Evolutionary conservation across 1,139 yeast genomes (phyloP).

Genomic region (Yamadazyma membranifaciens): DNA sequence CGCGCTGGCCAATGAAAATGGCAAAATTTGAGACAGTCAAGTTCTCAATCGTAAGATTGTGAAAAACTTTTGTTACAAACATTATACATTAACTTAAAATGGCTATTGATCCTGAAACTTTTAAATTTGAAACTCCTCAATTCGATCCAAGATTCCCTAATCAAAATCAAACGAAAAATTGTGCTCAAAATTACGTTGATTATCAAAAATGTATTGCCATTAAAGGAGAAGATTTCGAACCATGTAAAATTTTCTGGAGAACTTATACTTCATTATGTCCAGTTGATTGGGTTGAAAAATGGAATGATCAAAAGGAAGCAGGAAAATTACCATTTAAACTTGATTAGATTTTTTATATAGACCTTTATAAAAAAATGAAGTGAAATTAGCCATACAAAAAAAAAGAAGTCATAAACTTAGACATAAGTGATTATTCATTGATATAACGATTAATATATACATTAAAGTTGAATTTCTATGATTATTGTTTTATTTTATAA

Average conservation of each 20-base stretch:
- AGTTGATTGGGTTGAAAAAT: slow-evolving; percentile 84
- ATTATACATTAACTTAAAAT: slow-evolving; percentile 15
- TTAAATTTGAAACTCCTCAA: slow-evolving; percentile 75
- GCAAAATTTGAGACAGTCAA: background rate
- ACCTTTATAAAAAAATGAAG: background rate
- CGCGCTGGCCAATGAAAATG: slow-evolving; percentile 6
- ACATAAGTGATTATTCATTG: slow-evolving; percentile 5
- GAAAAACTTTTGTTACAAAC: slow-evolving; percentile 1
- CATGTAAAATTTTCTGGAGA: slow-evolving; percentile 92
- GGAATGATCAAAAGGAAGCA: slow-evolving; percentile 91
- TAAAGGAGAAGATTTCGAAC: slow-evolving; percentile 98
- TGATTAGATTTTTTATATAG: slow-evolving; percentile 18
- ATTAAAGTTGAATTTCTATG: background rate
- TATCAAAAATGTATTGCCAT: slow-evolving; percentile 96
- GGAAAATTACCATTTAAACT: slow-evolving; percentile 48
- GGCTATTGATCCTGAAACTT: slow-evolving; percentile 48
- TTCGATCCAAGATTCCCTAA: slow-evolving; percentile 94
- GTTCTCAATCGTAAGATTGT: slow-evolving; percentile 9
- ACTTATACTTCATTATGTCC: slow-evolving; percentile 94
- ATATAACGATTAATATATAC: slow-evolving; percentile 9
- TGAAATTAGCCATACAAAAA: background rate
- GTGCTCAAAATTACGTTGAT: slow-evolving; percentile 97
- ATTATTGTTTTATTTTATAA: no score
- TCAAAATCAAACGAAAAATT: slow-evolving; percentile 96
- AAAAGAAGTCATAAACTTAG: background rate